phyloP scores from a whole-genome alignment of 192 early-diverging fungal species.

The Coemansia sp. region DNA sequence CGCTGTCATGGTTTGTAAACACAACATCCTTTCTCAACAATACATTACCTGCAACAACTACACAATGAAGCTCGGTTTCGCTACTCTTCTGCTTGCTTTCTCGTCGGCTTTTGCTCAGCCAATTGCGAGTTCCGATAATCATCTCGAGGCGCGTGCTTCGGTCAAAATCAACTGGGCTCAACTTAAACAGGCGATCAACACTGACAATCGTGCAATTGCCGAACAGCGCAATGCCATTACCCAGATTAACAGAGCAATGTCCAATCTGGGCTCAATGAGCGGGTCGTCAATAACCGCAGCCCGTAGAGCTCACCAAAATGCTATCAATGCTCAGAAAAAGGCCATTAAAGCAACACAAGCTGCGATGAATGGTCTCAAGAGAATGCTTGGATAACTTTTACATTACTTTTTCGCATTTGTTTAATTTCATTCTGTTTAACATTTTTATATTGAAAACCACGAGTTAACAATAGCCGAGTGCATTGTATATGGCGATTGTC shows the following conservation, averaged over 20 bases:
- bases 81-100: slow-evolving; percentile 4
- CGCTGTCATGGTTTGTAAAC: not conserved
- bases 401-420: not conserved
- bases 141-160: slow-evolving; percentile 3
- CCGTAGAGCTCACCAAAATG: not conserved
- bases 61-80: slow-evolving; percentile 13
- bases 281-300: slow-evolving; percentile 3
- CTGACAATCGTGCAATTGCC: not conserved
- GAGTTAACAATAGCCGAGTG: no score
- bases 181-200: not conserved
- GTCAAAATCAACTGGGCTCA: not conserved
- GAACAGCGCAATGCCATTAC: not conserved
- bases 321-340: slow-evolving; percentile 9
- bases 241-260: not conserved
- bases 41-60: not conserved
- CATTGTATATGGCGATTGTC: no score
- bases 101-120: slow-evolving; percentile 2
- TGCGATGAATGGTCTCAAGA: not conserved
- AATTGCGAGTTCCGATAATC: not conserved
- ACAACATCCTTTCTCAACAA: not conserved
- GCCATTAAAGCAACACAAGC: not conserved
- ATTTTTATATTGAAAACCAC: no score
- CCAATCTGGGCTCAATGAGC: slow-evolving; percentile 2
- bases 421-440: no score
- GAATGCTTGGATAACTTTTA: not conserved